Evolutionary conservation across 805 yeast genomes (phyloP), one percentile per base, ranked within the genome.

Genomic region (Wickerhamiella alocasiicola): DNA sequence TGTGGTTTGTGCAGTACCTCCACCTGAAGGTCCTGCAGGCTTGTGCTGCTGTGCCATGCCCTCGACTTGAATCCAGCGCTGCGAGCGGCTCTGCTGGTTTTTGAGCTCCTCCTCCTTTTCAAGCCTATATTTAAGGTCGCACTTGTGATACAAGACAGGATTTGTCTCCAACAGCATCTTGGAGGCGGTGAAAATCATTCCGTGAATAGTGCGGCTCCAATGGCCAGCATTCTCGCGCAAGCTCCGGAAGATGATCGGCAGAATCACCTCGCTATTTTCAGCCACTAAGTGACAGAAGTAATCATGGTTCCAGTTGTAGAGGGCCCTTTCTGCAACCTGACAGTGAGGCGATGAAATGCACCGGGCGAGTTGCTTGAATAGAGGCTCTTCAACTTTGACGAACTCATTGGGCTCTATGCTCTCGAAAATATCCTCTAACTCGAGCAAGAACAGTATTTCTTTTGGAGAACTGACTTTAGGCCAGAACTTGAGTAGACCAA

Each of bases 311-410:
- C 95, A 91, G 60, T 76, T 84, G 56, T 87, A 81, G 45, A 91
- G 71, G 2, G 91, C 95, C 51, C 93, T 84, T 62, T 91, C 98
- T 44, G 93, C 81, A 19, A 91, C 95, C 68, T 91, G 98, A 67
- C 91, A 93, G 64, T 91, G 97, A 20, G 95, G 83, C 2, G 94
- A 81, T 20, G 94, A 72, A 29, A 91, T 87, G 63, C 97, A 88
- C 61, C 81, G 84, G 38, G 95, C 81, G 49, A 91, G 70, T 63
- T 91, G 98, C 23, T 88, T 93, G 62, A 87, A 87, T 36, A 91
- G 65, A 3, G 97, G 97, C 2, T 85, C 81, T 61, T 87, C 93
- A 48, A 91, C 82, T 62, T 84, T 83, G 49, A 76, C 73, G 57
- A 91, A 91, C 62, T 91, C 97, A 44, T 72, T 66, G 11, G 96